phyloP scores from a whole-genome alignment of 2,329 filamentous ascomycete genomes.

The Hypomyces rosellus region DNA sequence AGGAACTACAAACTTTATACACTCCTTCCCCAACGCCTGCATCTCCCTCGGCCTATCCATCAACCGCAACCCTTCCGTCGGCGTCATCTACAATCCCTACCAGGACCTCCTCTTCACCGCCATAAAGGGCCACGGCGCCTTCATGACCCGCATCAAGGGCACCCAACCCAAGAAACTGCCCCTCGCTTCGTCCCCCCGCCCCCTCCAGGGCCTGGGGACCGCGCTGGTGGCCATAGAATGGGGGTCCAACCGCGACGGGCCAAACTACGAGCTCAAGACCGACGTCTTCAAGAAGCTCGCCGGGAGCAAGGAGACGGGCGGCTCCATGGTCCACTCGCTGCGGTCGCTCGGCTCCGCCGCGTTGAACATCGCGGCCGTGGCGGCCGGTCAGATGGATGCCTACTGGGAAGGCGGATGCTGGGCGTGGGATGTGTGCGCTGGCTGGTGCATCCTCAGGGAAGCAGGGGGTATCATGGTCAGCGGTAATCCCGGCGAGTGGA shows the following conservation, averaged over 20 bases:
- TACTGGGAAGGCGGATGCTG: conserved; percentile 84
- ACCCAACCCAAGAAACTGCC: conserved; percentile 33
- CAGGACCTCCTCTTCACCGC: conserved; percentile 62
- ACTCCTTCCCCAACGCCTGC: conserved; percentile 67
- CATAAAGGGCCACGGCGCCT: conserved; percentile 62
- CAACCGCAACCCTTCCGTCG: conserved; percentile 54
- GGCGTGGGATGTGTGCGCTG: conserved; percentile 81
- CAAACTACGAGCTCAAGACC: conserved; percentile 64
- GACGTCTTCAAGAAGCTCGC: conserved; percentile 58
- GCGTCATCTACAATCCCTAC: conserved; percentile 77
- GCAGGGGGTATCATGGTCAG: conserved; percentile 67
- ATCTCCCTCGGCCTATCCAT: conserved; percentile 70
- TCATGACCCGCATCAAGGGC: conserved; percentile 40
- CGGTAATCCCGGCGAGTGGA: conserved; percentile 68
- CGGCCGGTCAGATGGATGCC: conserved; percentile 62
- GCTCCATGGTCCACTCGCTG: conserved; percentile 70
- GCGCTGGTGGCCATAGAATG: conserved; percentile 67
- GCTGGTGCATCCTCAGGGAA: conserved; percentile 69
- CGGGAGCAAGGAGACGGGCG: conserved; percentile 53
- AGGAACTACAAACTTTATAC: conserved; percentile 70
- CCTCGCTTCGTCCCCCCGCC: conserved; percentile 41
- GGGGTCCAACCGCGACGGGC: conserved; percentile 61
- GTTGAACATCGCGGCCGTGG: conserved; percentile 67
- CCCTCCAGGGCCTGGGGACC: conserved; percentile 53
- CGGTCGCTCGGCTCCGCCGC: conserved; percentile 68